These are phyloP conservation scores for Cetradonia linearis DNA, from an alignment of 495 filamentous ascomycete species.

Conservation along the genomic window DNA sequence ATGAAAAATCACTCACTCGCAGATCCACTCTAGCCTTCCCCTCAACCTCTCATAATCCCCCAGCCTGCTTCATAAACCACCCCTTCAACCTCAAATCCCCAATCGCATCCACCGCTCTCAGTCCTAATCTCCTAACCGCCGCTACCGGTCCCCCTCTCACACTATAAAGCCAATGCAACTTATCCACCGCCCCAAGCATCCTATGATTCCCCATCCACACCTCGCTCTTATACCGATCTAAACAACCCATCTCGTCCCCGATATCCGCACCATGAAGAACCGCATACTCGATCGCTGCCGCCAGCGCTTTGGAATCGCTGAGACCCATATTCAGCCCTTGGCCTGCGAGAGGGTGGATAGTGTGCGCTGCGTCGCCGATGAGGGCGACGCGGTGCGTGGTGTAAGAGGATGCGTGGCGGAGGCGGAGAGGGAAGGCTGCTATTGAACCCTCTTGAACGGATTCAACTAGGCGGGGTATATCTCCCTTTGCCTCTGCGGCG, in stretches of 20 bases:
- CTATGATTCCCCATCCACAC: slow-evolving; percentile 76
- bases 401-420: slow-evolving; percentile 88
- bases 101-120: slow-evolving; percentile 67
- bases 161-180: slow-evolving; percentile 86
- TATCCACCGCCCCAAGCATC: slow-evolving; percentile 80
- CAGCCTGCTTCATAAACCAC: slow-evolving; percentile 83
- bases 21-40: too few species aligned
- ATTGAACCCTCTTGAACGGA: slow-evolving; percentile 70
- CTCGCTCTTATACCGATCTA: slow-evolving; percentile 70
- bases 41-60: slow-evolving; percentile 38
- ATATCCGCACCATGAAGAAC: slow-evolving; percentile 79
- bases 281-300: slow-evolving; percentile 61
- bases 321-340: slow-evolving; percentile 93
- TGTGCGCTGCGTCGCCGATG: slow-evolving; percentile 89
- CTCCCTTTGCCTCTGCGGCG: slow-evolving; percentile 26
- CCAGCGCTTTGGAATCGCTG: slow-evolving; percentile 70
- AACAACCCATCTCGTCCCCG: slow-evolving; percentile 51
- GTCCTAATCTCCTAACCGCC: slow-evolving; percentile 61
- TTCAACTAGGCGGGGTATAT: slow-evolving; percentile 43
- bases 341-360: slow-evolving; percentile 85
- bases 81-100: slow-evolving; percentile 55
- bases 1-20: too few species aligned
- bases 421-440: slow-evolving; percentile 79
- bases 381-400: slow-evolving; percentile 79
- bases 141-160: slow-evolving; percentile 66